Percentiles rank a stretch among this genome's conserved stretches.
Evolutionary conservation across 352 stramenopile genomes (phyloP).

Genomic region (Phytophthora litchii): DNA sequence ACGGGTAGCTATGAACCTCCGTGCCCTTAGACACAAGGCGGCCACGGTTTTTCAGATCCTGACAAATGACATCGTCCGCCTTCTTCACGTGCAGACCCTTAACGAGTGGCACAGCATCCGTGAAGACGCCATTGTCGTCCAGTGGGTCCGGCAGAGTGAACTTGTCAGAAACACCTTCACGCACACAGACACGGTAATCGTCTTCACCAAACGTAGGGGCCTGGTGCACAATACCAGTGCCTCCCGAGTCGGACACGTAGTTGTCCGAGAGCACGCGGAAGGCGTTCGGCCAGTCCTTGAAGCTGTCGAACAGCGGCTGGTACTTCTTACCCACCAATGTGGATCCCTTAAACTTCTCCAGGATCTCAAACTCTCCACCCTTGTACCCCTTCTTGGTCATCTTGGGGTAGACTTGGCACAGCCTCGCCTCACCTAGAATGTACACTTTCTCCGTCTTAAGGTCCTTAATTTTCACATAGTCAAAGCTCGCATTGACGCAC

Average conservation of each 20-base stretch:
- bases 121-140: constrained; percentile 97
- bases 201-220: constrained; percentile 99
- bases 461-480: constrained; percentile 99
- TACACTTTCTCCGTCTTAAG: constrained; percentile 91
- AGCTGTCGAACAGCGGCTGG: constrained; percentile 97
- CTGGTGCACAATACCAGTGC: constrained; percentile 98
- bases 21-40: constrained; percentile 97
- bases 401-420: constrained; percentile 97
- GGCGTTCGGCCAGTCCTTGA: constrained; percentile 87
- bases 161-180: constrained; percentile 95
- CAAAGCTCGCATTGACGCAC: constrained; percentile 96
- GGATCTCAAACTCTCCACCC: constrained; percentile 92
- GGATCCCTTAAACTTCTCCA: constrained; percentile 91
- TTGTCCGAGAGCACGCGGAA: constrained; percentile 97
- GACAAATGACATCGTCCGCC: constrained; percentile 97
- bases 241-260: constrained; percentile 98
- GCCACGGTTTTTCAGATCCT: constrained; percentile 93
- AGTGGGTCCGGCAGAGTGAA: constrained; percentile 96
- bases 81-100: constrained; percentile 97
- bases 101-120: constrained; percentile 91
- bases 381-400: constrained; percentile 98
- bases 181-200: constrained; percentile 99
- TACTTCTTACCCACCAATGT: constrained; percentile 97
- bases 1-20: constrained; percentile 99
- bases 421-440: constrained; percentile 93